Percentiles rank a stretch among this genome's conserved stretches.
These are phyloP conservation scores for Gonium pectorale DNA, from an alignment of 139 green algal species.

Conservation along the genomic window DNA sequence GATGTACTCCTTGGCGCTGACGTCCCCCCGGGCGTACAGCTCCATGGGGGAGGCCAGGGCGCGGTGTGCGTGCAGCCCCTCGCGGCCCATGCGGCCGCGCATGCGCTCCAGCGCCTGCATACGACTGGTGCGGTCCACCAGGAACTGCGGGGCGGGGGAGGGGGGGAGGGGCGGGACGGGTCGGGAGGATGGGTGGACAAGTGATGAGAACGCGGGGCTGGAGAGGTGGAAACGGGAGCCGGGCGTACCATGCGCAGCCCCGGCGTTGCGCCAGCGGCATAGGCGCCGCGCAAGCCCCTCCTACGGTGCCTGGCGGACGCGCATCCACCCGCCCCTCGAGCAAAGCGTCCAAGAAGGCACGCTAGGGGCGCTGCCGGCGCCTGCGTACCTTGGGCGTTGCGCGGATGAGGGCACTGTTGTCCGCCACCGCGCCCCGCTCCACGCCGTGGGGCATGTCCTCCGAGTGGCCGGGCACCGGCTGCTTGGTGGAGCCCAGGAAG, in stretches of 20 bases:
- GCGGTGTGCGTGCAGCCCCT: slow-evolving; percentile 51
- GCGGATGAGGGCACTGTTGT: slow-evolving; percentile 12
- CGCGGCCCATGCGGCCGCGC: slow-evolving; percentile 26
- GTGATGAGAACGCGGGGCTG: neutral
- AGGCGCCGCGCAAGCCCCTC: too few species aligned
- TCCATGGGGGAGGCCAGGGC: slow-evolving; percentile 51
- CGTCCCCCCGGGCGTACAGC: slow-evolving; percentile 45
- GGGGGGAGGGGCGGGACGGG: neutral
- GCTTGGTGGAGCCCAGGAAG: slow-evolving; percentile 60
- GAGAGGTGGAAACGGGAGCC: too few species aligned
- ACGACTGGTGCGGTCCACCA: slow-evolving; percentile 34
- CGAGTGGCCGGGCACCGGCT: slow-evolving; percentile 56
- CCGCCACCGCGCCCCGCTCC: neutral
- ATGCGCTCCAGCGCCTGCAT: slow-evolving; percentile 35
- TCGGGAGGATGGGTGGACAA: neutral
- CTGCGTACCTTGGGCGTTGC: slow-evolving; percentile 1
- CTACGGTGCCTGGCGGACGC: too few species aligned
- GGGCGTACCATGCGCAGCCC: too few species aligned
- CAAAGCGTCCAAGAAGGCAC: too few species aligned
- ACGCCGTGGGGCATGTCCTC: neutral
- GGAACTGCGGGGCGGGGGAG: slow-evolving; percentile 14
- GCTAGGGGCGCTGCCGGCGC: neutral
- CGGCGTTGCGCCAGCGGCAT: too few species aligned
- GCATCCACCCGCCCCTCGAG: too few species aligned
- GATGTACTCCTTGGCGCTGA: slow-evolving; percentile 25